Evolutionary conservation across 768 basidiomycete genomes (phyloP).

Genomic region (Agrocybe praecox): DNA sequence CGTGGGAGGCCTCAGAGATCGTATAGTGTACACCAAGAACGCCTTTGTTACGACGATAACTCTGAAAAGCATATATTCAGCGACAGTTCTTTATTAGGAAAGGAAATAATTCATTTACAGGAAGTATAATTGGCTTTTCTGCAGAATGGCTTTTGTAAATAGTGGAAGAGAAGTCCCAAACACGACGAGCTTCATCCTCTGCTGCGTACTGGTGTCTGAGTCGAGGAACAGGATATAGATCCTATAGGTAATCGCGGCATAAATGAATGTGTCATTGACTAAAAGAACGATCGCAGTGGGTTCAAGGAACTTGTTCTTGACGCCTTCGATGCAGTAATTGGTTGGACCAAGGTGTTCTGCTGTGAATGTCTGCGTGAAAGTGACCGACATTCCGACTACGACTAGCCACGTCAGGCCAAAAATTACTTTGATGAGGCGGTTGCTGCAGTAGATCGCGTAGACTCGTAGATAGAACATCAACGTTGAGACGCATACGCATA

Average conservation of each 20-base stretch:
- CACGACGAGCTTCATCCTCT: not conserved
- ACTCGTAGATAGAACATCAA: conserved; percentile 14
- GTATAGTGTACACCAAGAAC: conserved; percentile 1
- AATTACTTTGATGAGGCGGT: conserved; percentile 1
- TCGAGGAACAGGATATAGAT: conserved; percentile 8
- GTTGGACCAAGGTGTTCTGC: conserved; percentile 5
- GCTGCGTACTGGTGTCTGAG: not conserved
- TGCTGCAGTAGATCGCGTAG: conserved; percentile 5
- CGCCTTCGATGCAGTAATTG: conserved; percentile 5
- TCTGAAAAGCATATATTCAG: no score
- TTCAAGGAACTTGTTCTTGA: conserved; percentile 3
- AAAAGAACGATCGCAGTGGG: not conserved
- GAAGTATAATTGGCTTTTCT: conserved; percentile 15
- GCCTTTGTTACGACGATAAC: conserved; percentile 6
- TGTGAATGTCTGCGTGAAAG: conserved; percentile 1
- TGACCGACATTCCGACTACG: conserved; percentile 8
- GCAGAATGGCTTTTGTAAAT: conserved; percentile 8
- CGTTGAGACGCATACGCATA: conserved; percentile 1
- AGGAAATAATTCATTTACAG: no score
- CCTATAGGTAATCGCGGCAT: conserved; percentile 7
- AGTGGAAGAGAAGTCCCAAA: conserved; percentile 13
- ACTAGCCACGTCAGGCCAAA: conserved; percentile 5
- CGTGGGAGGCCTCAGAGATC: not conserved
- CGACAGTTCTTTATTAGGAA: no score
- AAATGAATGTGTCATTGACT: conserved; percentile 5